Conservation (phyloP, 2,329 filamentous ascomycete genomes). For the Trichophyton benhamiae region DNA sequence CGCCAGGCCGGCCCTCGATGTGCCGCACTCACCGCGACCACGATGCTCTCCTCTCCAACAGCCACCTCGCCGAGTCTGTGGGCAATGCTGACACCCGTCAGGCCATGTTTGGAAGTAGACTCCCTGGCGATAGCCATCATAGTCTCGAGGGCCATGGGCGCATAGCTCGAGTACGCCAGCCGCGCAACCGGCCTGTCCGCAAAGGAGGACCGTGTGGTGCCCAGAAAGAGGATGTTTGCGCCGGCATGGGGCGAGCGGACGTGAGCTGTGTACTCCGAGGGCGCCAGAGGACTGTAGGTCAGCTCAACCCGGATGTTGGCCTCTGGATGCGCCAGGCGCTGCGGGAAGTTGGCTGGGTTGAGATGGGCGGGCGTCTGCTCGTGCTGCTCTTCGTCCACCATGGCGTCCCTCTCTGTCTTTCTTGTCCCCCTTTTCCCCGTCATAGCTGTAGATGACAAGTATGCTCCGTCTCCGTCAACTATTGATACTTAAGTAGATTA, state of each 20-base stretch:
- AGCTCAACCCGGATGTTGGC: constrained; percentile 32
- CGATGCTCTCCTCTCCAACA: constrained; percentile 83
- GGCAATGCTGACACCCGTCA: constrained; percentile 64
- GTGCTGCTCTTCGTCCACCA: background rate
- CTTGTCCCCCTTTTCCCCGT: too few species aligned
- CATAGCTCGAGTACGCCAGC: constrained; percentile 35
- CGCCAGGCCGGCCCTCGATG: constrained; percentile 78
- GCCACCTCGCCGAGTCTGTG: constrained; percentile 79
- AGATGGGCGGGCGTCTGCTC: constrained; percentile 9
- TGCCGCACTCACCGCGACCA: constrained; percentile 72
- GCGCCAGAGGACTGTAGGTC: constrained; percentile 30
- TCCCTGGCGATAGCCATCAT: constrained; percentile 29
- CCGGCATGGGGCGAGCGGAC: constrained; percentile 32
- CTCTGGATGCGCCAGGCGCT: constrained; percentile 32
- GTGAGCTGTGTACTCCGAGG: constrained; percentile 23
- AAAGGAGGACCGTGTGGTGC: constrained; percentile 35
- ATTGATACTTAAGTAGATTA: too few species aligned
- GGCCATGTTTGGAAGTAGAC: constrained; percentile 45
- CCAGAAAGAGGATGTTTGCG: constrained; percentile 36
- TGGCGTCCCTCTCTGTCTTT: background rate
- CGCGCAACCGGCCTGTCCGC: constrained; percentile 30
- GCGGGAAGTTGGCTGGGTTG: constrained; percentile 19
- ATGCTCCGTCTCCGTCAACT: too few species aligned
- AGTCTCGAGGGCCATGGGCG: constrained; percentile 31
- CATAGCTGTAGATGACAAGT: too few species aligned